Evolutionary conservation across 225 moss, liverwort and hornwort species (phyloP), one percentile per base, ranked within the genome.

Genomic region (Marchantia paleacea): DNA sequence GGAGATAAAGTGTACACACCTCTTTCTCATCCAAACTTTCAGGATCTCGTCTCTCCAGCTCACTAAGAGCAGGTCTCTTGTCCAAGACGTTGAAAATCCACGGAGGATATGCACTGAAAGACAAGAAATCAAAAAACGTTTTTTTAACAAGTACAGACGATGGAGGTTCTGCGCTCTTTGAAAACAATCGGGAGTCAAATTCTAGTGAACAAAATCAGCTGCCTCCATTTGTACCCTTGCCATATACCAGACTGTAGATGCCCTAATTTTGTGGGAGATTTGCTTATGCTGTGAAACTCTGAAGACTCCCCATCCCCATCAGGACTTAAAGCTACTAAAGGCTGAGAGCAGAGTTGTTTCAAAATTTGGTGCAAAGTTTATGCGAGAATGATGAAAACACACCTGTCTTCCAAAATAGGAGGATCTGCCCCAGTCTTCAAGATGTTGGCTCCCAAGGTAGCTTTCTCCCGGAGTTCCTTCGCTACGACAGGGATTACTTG

Each of bases 391-490:
- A 55, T 8, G 71, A 22, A 78, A 24, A 13, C 18, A 54, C 0
- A 90, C 90, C 90, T 85, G 64, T 92, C 92, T 10, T 88, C 86
- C 24, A 95, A 89, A 68, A 99, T 80, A 11, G 93, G 89, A 49
- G 97, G 97, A 81, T 99, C 95, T 0, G 88, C 81, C 9, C 91
- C 95, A 61, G 92, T 90, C 84, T 99, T 99, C 85, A 89, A 80
- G 22, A 95, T 93, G 71, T 95, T 99, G 10, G 93, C 95, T 49
- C 97, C 97, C 48, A 99, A 71, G 7, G 95, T 95, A 25, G 90
- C 90, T 80, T 95, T 93, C 85, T 91, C 97, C 53, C 97, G 89
- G 79, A 95, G 75, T 83, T 99, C 97, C 88, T 92, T 99, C 26
- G 93, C 89, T 31, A 99, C 93, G 67, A 99, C 93, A 2, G 92